phyloP scores from a whole-genome alignment of 2,329 filamentous ascomycete species.

The Nemania sp. region DNA sequence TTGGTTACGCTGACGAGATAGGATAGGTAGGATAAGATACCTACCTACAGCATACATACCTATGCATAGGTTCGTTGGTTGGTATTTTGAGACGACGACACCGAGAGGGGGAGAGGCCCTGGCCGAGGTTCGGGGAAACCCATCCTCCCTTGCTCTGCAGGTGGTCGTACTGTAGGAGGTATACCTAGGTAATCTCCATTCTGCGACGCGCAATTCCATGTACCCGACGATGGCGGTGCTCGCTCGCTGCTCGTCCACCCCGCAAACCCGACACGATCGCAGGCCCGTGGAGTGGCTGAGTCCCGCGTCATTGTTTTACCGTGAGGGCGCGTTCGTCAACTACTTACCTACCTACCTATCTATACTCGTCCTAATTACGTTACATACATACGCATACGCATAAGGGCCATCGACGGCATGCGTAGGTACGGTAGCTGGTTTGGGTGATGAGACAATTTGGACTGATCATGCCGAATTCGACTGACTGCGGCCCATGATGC shows the following conservation, averaged over 20 bases:
- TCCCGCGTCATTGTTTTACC: constrained; percentile 25
- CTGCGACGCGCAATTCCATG: constrained; percentile 38
- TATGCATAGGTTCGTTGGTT: constrained; percentile 3
- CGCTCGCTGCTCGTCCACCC: constrained; percentile 12
- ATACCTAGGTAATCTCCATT: background rate
- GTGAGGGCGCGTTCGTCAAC: background rate
- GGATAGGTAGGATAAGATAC: no score
- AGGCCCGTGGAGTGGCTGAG: constrained; percentile 37
- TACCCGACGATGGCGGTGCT: constrained; percentile 37
- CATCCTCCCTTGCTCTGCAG: background rate
- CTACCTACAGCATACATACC: no score
- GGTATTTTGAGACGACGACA: constrained; percentile 21
- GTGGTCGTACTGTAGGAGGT: background rate
- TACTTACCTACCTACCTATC: background rate
- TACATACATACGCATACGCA: background rate
- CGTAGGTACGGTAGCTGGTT: no score
- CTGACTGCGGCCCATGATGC: constrained; percentile 1
- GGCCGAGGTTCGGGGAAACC: background rate
- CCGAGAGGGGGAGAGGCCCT: constrained; percentile 17
- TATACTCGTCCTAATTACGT: no score
- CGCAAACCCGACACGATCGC: constrained; percentile 22
- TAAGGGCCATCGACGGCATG: background rate
- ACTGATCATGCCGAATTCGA: background rate
- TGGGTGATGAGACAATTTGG: constrained; percentile 8
- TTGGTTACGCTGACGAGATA: constrained; percentile 16